These are phyloP conservation scores for Hydnomerulius pinastri DNA, from an alignment of 768 basidiomycete species.

Conservation along the genomic window DNA sequence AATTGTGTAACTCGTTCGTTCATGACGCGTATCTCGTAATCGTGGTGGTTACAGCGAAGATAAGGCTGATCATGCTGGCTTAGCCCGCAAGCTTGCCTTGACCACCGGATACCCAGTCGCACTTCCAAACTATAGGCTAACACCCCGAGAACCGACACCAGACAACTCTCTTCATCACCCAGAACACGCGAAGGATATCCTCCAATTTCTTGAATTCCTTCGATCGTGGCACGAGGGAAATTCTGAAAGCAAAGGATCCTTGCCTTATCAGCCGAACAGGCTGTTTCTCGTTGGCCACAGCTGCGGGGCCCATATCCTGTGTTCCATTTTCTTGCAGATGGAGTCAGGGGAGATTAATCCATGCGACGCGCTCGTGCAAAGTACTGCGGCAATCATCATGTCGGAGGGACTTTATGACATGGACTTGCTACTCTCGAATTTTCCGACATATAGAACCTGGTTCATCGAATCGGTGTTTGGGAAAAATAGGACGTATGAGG, in stretches of 20 bases:
- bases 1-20: not conserved
- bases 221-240: slow-evolving; percentile 38
- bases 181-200: slow-evolving; percentile 65
- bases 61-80: slow-evolving; percentile 56
- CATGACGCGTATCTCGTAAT: slow-evolving; percentile 6
- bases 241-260: slow-evolving; percentile 6
- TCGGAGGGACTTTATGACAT: slow-evolving; percentile 83
- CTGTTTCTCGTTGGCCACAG: slow-evolving; percentile 77
- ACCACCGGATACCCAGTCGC: slow-evolving; percentile 59
- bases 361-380: slow-evolving; percentile 37
- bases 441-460: slow-evolving; percentile 69
- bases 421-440: slow-evolving; percentile 59
- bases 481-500: slow-evolving; percentile 44
- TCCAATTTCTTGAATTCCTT: slow-evolving; percentile 63
- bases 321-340: slow-evolving; percentile 63
- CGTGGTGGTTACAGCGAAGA: slow-evolving; percentile 56
- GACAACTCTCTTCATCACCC: slow-evolving; percentile 58
- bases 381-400: slow-evolving; percentile 57
- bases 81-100: slow-evolving; percentile 55
- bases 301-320: slow-evolving; percentile 80
- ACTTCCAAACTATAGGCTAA: slow-evolving; percentile 80
- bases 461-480: slow-evolving; percentile 73
- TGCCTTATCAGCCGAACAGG: slow-evolving; percentile 39
- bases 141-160: slow-evolving; percentile 42
- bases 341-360: slow-evolving; percentile 41